A percentile compares a stretch with the other conserved stretches of the same genome.
phyloP scores from a whole-genome alignment of 495 filamentous ascomycete genomes.

The Penicillium pulvis region DNA sequence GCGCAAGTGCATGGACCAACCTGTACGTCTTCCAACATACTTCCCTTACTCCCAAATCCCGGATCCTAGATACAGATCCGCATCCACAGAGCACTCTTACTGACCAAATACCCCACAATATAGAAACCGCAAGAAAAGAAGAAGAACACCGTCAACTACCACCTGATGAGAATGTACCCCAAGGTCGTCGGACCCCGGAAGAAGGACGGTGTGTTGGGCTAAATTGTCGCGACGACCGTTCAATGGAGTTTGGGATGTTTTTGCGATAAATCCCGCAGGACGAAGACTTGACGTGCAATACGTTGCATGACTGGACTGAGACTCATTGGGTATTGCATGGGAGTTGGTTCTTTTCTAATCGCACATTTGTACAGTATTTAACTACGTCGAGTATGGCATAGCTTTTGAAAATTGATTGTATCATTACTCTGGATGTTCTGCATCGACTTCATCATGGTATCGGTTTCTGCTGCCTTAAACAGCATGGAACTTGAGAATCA shows the following conservation, averaged over 20 bases:
- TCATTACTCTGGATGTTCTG: slow-evolving; percentile 12
- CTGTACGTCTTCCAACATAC: slow-evolving; percentile 46
- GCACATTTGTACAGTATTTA: slow-evolving; percentile 34
- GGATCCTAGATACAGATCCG: not conserved
- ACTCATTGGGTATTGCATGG: slow-evolving; percentile 9
- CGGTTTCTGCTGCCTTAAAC: not conserved
- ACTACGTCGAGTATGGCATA: slow-evolving; percentile 20
- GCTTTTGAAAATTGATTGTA: slow-evolving; percentile 25
- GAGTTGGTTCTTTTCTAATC: slow-evolving; percentile 18
- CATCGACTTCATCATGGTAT: not conserved
- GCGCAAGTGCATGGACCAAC: slow-evolving; percentile 90
- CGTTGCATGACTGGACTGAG: not conserved
- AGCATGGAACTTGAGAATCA: slow-evolving; percentile 46
- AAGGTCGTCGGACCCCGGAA: slow-evolving; percentile 74
- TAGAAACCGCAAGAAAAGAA: slow-evolving; percentile 65
- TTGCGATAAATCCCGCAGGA: not conserved
- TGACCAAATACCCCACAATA: slow-evolving; percentile 17
- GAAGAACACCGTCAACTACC: slow-evolving; percentile 94
- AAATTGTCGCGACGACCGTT: slow-evolving; percentile 18
- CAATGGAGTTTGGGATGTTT: slow-evolving; percentile 28
- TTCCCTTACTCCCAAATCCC: not conserved
- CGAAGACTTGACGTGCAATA: not conserved
- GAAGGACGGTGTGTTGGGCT: slow-evolving; percentile 55
- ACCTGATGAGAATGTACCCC: slow-evolving; percentile 82
- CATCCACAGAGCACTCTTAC: slow-evolving; percentile 1